These are phyloP conservation scores for Apiospora rasikravindrae DNA, from an alignment of 2,329 filamentous ascomycete genomes.

Conservation along the genomic window DNA sequence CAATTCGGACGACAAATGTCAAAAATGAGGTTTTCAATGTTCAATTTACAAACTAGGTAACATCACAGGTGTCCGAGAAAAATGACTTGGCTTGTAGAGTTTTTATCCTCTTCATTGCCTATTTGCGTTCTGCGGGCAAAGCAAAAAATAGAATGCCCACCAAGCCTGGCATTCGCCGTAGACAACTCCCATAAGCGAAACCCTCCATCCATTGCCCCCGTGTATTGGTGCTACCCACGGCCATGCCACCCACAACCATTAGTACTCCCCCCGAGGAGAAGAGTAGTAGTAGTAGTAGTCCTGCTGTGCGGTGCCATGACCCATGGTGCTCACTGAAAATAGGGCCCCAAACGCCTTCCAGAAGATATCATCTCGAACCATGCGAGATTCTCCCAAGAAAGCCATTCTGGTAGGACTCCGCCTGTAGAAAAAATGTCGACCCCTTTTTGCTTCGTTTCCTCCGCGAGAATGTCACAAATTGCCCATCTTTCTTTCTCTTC, in stretches of 20 bases:
- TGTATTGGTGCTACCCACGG: background rate
- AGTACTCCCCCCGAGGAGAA: background rate
- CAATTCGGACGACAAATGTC: background rate
- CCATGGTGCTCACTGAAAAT: slow-evolving; percentile 6
- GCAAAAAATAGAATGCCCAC: slow-evolving; percentile 14
- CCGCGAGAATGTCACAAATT: slow-evolving; percentile 15
- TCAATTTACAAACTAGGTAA: slow-evolving; percentile 6
- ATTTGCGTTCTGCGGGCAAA: slow-evolving; percentile 24
- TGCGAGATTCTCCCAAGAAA: slow-evolving; percentile 21
- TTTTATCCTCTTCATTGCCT: slow-evolving; percentile 24
- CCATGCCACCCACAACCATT: slow-evolving; percentile 17
- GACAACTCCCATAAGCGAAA: slow-evolving; percentile 18
- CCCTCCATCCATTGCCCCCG: slow-evolving; percentile 17
- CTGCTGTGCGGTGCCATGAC: background rate
- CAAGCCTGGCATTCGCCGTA: background rate
- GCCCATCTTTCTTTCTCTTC: background rate
- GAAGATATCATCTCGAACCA: slow-evolving; percentile 19
- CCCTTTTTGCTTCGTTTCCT: slow-evolving; percentile 12
- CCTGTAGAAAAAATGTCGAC: slow-evolving; percentile 17
- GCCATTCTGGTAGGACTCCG: slow-evolving; percentile 6
- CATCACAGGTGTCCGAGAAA: background rate
- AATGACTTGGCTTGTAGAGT: slow-evolving; percentile 16
- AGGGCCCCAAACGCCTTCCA: slow-evolving; percentile 12
- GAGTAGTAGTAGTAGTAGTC: background rate
- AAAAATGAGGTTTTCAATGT: background rate